A percentile compares a stretch with the other conserved stretches of the same genome.
Evolutionary conservation across 306 rosid species (phyloP).

Genomic region (Cucurbita ficifolia): DNA sequence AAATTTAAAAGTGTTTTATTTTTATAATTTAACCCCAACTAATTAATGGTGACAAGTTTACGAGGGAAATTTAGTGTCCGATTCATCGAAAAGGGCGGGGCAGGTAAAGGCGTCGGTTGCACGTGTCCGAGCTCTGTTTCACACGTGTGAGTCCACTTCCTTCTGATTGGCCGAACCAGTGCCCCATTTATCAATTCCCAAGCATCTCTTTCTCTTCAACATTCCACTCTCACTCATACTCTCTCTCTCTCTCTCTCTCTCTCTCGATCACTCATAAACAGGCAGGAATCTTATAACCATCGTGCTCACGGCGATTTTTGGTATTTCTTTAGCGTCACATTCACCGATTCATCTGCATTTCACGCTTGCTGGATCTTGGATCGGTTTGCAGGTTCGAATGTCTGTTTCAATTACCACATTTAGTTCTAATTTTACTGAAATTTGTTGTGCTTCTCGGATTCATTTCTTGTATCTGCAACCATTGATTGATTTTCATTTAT

Average conservation of each 20-base stretch:
- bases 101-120: conserved; percentile 4
- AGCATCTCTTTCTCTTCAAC: background rate
- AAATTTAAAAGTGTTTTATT: too few relatives aligned
- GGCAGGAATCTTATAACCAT: background rate
- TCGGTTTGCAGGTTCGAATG: background rate
- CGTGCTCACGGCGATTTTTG: background rate
- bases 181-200: background rate
- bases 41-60: background rate
- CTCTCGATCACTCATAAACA: background rate
- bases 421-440: background rate
- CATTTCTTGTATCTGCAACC: background rate
- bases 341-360: background rate
- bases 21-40: too few relatives aligned
- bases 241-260: background rate
- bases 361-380: background rate
- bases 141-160: conserved; percentile 2
- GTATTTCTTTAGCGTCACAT: too few relatives aligned
- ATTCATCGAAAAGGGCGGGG: background rate
- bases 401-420: background rate
- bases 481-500: background rate
- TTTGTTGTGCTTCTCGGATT: background rate
- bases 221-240: background rate
- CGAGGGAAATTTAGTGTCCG: background rate
- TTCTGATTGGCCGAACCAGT: background rate
- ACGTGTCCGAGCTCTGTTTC: background rate